Percentiles rank a stretch among this genome's conserved stretches.
Evolutionary conservation across 2,329 filamentous ascomycete genomes (phyloP).

Genomic region (Phialophora expanda): DNA sequence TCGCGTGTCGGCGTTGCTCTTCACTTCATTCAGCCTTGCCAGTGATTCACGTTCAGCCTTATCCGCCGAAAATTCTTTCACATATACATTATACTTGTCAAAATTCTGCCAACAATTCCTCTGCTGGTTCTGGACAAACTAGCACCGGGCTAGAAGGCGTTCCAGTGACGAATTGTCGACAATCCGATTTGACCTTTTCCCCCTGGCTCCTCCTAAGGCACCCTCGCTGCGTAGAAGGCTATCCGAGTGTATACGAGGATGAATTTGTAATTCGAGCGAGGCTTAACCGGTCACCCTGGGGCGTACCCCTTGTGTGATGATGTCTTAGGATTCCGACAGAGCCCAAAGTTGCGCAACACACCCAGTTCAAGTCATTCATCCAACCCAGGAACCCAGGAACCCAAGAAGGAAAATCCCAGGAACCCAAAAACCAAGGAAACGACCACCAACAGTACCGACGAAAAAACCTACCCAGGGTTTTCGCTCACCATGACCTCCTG

Average conservation of each 20-base stretch:
- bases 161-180: not conserved
- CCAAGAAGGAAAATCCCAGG: not conserved
- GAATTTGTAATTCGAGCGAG: constrained; percentile 1
- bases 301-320: not conserved
- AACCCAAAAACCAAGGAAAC: not conserved
- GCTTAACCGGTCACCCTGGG: not conserved
- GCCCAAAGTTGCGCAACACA: not conserved
- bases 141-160: constrained; percentile 1
- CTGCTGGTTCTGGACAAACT: constrained; percentile 2
- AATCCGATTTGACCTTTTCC: not conserved
- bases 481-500: constrained; percentile 8
- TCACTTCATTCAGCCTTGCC: not conserved
- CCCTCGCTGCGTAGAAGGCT: not conserved
- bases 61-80: not conserved
- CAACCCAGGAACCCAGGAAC: not conserved
- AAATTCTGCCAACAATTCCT: constrained; percentile 1
- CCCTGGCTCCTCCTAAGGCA: not conserved
- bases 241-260: constrained; percentile 1
- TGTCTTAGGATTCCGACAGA: not conserved
- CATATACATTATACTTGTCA: not conserved
- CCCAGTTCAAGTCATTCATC: not conserved
- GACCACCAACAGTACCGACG: not conserved
- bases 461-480: constrained; percentile 3
- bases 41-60: not conserved
- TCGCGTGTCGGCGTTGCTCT: not conserved